phyloP scores from a whole-genome alignment of 2,329 filamentous ascomycete species.

The Colletotrichum salicis region DNA sequence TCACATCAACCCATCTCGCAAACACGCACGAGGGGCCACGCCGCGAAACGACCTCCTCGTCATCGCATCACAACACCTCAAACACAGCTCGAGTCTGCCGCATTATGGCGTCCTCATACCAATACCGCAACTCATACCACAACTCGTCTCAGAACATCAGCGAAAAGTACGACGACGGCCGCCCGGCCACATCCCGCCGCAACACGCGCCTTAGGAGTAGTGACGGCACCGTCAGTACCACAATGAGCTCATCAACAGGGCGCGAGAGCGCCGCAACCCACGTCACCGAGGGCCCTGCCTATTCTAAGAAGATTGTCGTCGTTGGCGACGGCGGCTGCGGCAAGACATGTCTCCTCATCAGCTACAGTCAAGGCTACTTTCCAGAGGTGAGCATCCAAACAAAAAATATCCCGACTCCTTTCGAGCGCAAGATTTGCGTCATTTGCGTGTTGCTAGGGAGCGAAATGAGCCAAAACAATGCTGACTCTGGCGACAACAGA shows the following conservation, averaged over 20 bases:
- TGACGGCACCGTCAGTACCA: slow-evolving; percentile 90
- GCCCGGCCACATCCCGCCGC: slow-evolving; percentile 46
- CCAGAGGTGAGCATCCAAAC: slow-evolving; percentile 79
- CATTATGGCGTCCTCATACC: slow-evolving; percentile 62
- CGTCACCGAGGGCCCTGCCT: slow-evolving; percentile 89
- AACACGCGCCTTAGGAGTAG: slow-evolving; percentile 75
- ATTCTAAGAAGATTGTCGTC: slow-evolving; percentile 99
- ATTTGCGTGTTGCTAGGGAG: not conserved
- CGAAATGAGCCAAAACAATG: slow-evolving; percentile 23
- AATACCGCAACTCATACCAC: slow-evolving; percentile 67
- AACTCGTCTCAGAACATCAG: slow-evolving; percentile 49
- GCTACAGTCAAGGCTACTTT: slow-evolving; percentile 98
- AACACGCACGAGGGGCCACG: slow-evolving; percentile 22
- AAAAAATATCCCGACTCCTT: not conserved
- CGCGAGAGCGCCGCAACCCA: slow-evolving; percentile 83
- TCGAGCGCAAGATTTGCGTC: not conserved
- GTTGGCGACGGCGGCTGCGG: slow-evolving; percentile 98
- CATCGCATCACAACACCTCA: slow-evolving; percentile 9
- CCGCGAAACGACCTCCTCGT: slow-evolving; percentile 20
- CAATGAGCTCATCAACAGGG: slow-evolving; percentile 78
- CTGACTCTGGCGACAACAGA: slow-evolving; percentile 64
- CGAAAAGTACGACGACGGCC: slow-evolving; percentile 53
- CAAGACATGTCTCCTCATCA: slow-evolving; percentile 98
- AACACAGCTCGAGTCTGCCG: slow-evolving; percentile 16
- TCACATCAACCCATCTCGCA: slow-evolving; percentile 11